Conservation (phyloP, 129 eudicot species). For the Escallonia herrerae region DNA sequence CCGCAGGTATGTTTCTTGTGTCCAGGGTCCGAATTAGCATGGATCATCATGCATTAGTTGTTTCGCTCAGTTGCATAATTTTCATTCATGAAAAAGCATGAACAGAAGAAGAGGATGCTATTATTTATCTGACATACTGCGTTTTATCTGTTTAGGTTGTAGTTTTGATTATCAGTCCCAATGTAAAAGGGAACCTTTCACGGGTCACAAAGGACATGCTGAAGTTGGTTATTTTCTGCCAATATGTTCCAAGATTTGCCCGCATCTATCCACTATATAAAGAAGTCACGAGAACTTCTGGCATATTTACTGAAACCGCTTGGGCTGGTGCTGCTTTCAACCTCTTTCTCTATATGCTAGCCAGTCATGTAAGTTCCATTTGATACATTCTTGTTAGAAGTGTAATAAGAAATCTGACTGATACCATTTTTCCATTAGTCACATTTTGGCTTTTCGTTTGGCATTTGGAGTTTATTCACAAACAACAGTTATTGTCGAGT, state of each 20-base stretch:
- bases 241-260: slow-evolving; percentile 58
- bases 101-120: not conserved
- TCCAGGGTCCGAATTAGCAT: no score
- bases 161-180: slow-evolving; percentile 32
- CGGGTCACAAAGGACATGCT: slow-evolving; percentile 52
- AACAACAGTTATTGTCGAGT: no score
- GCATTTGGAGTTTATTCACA: not conserved
- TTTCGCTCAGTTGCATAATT: no score
- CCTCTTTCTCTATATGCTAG: slow-evolving; percentile 73
- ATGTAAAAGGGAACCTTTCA: slow-evolving; percentile 27
- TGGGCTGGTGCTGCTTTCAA: slow-evolving; percentile 97
- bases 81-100: not conserved
- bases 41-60: no score
- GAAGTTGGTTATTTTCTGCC: slow-evolving; percentile 48
- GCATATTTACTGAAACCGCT: slow-evolving; percentile 67
- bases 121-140: slow-evolving; percentile 8
- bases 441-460: not conserved
- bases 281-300: slow-evolving; percentile 66
- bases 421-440: no score
- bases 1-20: slow-evolving; percentile 57
- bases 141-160: slow-evolving; percentile 37
- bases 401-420: no score
- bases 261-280: slow-evolving; percentile 59
- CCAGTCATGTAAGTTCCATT: slow-evolving; percentile 71
- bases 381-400: not conserved